Percentiles rank a stretch among this genome's conserved stretches.
Conservation (phyloP, 1,139 yeast species). For the Casaregolazyma lundiana region DNA sequence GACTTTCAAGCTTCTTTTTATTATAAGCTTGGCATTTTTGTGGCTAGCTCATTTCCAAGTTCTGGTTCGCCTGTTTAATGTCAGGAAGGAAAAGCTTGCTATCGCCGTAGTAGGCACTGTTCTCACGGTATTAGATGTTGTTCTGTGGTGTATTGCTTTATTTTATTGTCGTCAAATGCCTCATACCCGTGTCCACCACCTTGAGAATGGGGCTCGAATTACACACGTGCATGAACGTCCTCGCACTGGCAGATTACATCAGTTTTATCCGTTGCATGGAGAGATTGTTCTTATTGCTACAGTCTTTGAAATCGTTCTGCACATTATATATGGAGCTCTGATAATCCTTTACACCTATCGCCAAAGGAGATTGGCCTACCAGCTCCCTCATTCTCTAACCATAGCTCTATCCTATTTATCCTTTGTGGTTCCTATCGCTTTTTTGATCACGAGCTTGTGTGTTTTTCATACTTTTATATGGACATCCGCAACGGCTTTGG, state of each 20-base stretch:
- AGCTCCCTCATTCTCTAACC: constrained; percentile 46
- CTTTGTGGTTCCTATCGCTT: constrained; percentile 64
- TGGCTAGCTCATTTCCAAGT: constrained; percentile 79
- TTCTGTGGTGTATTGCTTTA: constrained; percentile 18
- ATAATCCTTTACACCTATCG: constrained; percentile 57
- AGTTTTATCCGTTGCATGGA: constrained; percentile 7
- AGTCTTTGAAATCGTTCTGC: constrained; percentile 66
- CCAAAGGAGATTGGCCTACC: constrained; percentile 53
- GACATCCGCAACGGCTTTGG: constrained; percentile 71
- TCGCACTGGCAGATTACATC: background rate
- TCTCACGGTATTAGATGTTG: constrained; percentile 42
- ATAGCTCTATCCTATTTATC: constrained; percentile 56
- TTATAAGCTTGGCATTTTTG: constrained; percentile 55
- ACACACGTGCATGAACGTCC: no score
- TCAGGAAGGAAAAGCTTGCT: constrained; percentile 62
- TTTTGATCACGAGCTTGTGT: constrained; percentile 67
- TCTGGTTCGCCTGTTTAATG: constrained; percentile 62
- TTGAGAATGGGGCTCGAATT: background rate
- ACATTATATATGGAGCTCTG: constrained; percentile 65
- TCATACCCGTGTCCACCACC: background rate
- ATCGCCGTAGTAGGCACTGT: constrained; percentile 58
- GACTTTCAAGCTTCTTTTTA: constrained; percentile 56
- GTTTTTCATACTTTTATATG: constrained; percentile 68
- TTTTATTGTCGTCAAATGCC: background rate
- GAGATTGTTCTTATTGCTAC: constrained; percentile 54